phyloP scores from a whole-genome alignment of 2,329 filamentous ascomycete species.

The Colletotrichum sp. region DNA sequence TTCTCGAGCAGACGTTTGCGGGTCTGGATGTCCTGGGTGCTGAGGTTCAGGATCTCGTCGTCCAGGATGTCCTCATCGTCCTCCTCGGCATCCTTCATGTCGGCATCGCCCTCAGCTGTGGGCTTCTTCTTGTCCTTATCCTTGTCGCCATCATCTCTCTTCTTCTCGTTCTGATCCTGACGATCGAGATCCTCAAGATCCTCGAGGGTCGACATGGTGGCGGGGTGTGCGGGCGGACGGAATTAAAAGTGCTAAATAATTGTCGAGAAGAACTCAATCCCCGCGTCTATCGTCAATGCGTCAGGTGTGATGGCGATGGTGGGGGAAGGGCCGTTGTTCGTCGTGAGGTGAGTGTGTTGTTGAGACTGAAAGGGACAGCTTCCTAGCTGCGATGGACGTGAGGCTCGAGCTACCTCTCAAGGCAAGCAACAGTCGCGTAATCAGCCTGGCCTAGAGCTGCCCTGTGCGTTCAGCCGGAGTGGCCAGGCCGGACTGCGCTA shows the following conservation, averaged over 20 bases:
- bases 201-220: constrained; percentile 85
- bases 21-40: constrained; percentile 93
- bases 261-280: not conserved
- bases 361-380: constrained; percentile 22
- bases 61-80: constrained; percentile 85
- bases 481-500: constrained; percentile 15
- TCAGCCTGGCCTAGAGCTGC: constrained; percentile 24
- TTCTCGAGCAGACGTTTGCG: constrained; percentile 93
- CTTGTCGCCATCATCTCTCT: constrained; percentile 41
- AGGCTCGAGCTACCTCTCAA: constrained; percentile 20
- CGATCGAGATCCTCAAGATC: constrained; percentile 90
- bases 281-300: not conserved
- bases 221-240: constrained; percentile 1
- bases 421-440: constrained; percentile 26
- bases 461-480: constrained; percentile 16
- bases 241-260: not conserved
- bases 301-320: not conserved
- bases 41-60: constrained; percentile 89
- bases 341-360: not conserved
- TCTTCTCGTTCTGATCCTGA: constrained; percentile 75
- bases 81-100: constrained; percentile 85
- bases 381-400: constrained; percentile 19
- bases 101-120: constrained; percentile 70
- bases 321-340: not conserved
- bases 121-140: constrained; percentile 42